These are phyloP conservation scores for Podospora appendiculata DNA, from an alignment of 495 filamentous ascomycete genomes.

Conservation along the genomic window DNA sequence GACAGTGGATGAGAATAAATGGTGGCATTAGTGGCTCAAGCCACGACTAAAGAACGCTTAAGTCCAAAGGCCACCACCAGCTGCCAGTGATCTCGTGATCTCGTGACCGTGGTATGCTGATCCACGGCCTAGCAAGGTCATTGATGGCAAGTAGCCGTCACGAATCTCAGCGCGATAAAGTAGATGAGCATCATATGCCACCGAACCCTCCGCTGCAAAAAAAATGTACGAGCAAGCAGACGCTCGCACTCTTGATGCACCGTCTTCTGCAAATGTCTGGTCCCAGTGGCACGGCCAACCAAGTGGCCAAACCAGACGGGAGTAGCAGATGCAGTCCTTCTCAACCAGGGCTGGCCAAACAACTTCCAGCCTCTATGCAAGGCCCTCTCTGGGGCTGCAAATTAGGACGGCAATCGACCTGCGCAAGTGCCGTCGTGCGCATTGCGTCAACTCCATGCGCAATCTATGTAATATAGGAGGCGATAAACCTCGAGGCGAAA, in stretches of 20 bases:
- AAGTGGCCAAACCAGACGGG: background rate
- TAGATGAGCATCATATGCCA: constrained; percentile 2
- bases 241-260: background rate
- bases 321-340: constrained; percentile 11
- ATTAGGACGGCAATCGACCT: constrained; percentile 52
- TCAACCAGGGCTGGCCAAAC: background rate
- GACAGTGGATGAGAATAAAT: constrained; percentile 1
- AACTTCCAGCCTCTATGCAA: background rate
- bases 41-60: constrained; percentile 6
- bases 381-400: background rate
- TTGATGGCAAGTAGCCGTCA: too few species aligned
- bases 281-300: background rate
- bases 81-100: background rate
- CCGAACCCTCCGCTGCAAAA: background rate
- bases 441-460: constrained; percentile 2
- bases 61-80: background rate
- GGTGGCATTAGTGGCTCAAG: constrained; percentile 10
- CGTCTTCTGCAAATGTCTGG: background rate
- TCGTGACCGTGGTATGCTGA: background rate
- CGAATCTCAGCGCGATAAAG: background rate
- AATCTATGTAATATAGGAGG: constrained; percentile 12
- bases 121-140: too few species aligned
- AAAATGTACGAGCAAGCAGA: background rate
- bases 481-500: background rate
- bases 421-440: constrained; percentile 33